Conservation (phyloP, 192 early-diverging fungal species). For the Allomyces macrogynus region DNA sequence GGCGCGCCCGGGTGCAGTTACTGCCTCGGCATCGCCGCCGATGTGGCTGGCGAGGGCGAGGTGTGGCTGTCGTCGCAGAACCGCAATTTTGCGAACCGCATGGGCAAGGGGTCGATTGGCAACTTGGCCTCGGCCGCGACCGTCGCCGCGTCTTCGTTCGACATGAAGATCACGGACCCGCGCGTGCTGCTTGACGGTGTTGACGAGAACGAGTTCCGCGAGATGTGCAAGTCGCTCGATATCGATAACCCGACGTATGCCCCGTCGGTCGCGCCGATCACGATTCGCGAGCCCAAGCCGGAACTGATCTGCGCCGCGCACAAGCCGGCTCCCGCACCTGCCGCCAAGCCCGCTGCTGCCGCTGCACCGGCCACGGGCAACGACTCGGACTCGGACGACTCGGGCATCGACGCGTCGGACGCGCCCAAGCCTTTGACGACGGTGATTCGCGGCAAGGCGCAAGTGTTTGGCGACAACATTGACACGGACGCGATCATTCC, state of each 20-base stretch:
- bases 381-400: too few relatives aligned
- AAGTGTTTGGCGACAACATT: conserved; percentile 52
- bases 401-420: conserved; percentile 1
- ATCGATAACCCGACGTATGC: conserved; percentile 4
- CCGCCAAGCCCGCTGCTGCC: conserved; percentile 4
- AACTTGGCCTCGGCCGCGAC: conserved; percentile 59
- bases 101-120: conserved; percentile 60
- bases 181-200: conserved; percentile 41
- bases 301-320: conserved; percentile 18
- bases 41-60: conserved; percentile 54
- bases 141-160: conserved; percentile 56
- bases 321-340: conserved; percentile 8
- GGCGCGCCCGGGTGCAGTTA: conserved; percentile 64
- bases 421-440: conserved; percentile 13
- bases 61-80: conserved; percentile 68
- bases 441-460: conserved; percentile 40
- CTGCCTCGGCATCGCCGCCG: conserved; percentile 60
- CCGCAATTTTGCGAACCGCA: conserved; percentile 68
- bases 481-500: conserved; percentile 66
- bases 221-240: conserved; percentile 49
- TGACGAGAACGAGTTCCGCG: conserved; percentile 36
- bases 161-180: conserved; percentile 49
- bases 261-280: conserved; percentile 20
- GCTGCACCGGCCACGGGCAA: neutral
- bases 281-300: conserved; percentile 44